Base-by-base conservation (phyloP, 345 rosid genomes). In the Lumnitzera littorea region DNA sequence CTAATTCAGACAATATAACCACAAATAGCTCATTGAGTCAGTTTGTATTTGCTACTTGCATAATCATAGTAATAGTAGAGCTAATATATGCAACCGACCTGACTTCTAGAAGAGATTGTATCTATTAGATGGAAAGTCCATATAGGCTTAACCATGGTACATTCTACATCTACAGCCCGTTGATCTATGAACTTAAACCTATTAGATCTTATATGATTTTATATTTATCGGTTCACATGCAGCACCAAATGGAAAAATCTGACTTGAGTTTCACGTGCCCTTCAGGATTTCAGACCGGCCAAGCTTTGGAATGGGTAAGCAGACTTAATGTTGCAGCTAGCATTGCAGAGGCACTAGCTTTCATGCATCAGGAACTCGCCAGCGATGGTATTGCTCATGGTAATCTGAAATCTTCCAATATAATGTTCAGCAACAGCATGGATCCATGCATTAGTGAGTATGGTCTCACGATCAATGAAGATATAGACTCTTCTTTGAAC, bases 381-480 rank as follows among this genome's bases (percentile, higher is more conserved):
- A 36, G 51, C 3, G 67, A 63, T 10, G 65, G 69, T 10, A 73
- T 85, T 14, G 72, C 77, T 12, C 88, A 85, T 56, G 91, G 91
- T 3, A 82, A 80, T 71, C 63, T 85, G 57, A 85, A 85, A 68
- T 80, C 91, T 52, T 76, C 82, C 46, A 82, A 85, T 76, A 78
- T 85, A 51, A 41, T 85, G 55, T 62, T 85, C 29, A 65, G 73
- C 63, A 72, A 59, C 31, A 68, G 65, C 68, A 77, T 82, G 84
- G 78, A 82, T 58, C 78, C 88, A 16, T 74, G 76, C 82, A 65
- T 85, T 47, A 82, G 91, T 60, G 88, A 85, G 67, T 80, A 85
- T 29, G 91, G 91, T 41, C 84, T 82, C 16, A 69, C 67, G 73
- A 17, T 11, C 1, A 50, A 12, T 17, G 70, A 78, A 11, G 48